These are phyloP conservation scores for Friedmanniomyces endolithicus DNA, from an alignment of 495 filamentous ascomycete species.

Conservation along the genomic window DNA sequence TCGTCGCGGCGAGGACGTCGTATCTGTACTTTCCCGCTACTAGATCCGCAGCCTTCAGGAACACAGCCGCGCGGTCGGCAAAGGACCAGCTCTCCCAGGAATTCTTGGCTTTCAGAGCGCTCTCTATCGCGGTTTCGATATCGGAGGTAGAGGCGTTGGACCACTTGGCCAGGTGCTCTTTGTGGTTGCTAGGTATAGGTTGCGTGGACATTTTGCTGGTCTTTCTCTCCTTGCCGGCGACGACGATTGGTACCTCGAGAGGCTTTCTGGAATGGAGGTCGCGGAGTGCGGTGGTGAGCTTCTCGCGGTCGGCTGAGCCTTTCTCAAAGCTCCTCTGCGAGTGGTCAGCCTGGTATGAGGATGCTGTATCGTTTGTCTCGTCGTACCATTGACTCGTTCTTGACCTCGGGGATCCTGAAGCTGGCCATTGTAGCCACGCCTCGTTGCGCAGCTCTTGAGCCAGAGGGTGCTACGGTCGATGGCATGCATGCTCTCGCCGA, in stretches of 20 bases:
- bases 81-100: slow-evolving; percentile 75
- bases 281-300: slow-evolving; percentile 57
- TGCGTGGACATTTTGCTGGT: slow-evolving; percentile 45
- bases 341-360: neutral
- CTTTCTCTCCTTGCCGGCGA: slow-evolving; percentile 62
- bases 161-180: slow-evolving; percentile 60
- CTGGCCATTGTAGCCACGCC: slow-evolving; percentile 44
- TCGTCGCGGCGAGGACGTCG: slow-evolving; percentile 83
- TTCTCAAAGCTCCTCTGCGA: slow-evolving; percentile 73
- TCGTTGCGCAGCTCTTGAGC: neutral
- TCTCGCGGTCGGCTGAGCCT: slow-evolving; percentile 62
- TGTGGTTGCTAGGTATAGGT: slow-evolving; percentile 62
- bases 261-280: slow-evolving; percentile 46
- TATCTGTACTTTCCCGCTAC: slow-evolving; percentile 83
- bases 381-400: slow-evolving; percentile 88
- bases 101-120: slow-evolving; percentile 68
- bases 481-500: neutral
- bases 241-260: slow-evolving; percentile 61
- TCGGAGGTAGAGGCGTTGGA: slow-evolving; percentile 60
- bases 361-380: neutral
- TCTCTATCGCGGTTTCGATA: slow-evolving; percentile 61
- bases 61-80: slow-evolving; percentile 79
- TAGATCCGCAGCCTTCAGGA: slow-evolving; percentile 85
- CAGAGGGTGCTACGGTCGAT: neutral
- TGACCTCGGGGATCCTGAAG: slow-evolving; percentile 76